phyloP scores from a whole-genome alignment of 169 alveolate species.

The Eimeria acervulina region DNA sequence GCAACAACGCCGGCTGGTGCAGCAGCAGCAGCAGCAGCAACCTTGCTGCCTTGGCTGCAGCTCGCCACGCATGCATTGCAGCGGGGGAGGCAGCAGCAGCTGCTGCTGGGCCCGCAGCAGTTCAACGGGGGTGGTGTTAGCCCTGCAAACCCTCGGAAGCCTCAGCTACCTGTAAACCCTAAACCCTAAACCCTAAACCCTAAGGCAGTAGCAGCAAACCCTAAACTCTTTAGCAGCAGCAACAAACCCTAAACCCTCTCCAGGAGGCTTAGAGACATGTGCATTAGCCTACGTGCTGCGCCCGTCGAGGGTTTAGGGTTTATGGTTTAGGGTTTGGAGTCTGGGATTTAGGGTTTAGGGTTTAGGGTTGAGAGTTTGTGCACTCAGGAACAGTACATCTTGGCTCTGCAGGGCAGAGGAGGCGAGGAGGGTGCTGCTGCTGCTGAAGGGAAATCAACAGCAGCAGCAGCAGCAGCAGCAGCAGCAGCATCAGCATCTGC shows the following conservation, averaged over 20 bases:
- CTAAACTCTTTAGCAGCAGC: neutral
- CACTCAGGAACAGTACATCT: conserved; percentile 11
- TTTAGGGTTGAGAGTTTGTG: conserved; percentile 2
- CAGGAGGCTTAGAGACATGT: neutral
- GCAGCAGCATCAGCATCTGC: neutral
- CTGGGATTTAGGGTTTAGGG: neutral
- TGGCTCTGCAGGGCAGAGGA: conserved; percentile 28
- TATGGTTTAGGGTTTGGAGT: neutral
- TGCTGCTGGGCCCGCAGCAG: neutral
- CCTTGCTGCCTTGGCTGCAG: conserved; percentile 21
- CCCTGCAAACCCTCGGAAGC: conserved; percentile 37
- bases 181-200: conserved; percentile 18
- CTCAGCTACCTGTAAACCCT: conserved; percentile 11
- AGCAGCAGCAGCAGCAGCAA: too few species aligned
- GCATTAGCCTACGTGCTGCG: neutral
- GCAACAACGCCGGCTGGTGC: too few species aligned
- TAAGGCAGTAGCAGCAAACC: neutral
- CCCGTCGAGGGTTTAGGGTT: neutral
- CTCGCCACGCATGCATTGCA: conserved; percentile 29
- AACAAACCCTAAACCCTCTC: neutral
- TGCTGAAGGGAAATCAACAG: neutral
- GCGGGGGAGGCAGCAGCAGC: conserved; percentile 68
- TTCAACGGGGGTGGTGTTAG: neutral
- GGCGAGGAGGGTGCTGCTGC: too few species aligned
- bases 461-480: conserved; percentile 19